A percentile compares a stretch with the other conserved stretches of the same genome.
Conservation (phyloP, 805 yeast genomes). For the Groenewaldozyma tartarivorans region DNA sequence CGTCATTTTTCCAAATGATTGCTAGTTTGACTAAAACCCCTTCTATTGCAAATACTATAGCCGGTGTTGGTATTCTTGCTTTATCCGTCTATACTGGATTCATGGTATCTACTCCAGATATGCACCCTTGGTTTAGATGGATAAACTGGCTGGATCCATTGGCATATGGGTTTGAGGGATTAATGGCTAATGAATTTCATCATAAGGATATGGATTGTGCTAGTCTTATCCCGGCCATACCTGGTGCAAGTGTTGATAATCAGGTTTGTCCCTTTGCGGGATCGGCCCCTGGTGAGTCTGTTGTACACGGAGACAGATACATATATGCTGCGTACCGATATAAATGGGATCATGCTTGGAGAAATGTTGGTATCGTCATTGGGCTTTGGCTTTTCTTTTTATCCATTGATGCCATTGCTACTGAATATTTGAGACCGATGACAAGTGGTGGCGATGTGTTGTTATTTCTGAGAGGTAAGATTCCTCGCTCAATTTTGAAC, state of each 20-base stretch:
- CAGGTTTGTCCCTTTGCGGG: slow-evolving; percentile 57
- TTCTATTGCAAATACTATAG: slow-evolving; percentile 50
- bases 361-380: slow-evolving; percentile 62
- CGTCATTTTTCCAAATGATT: slow-evolving; percentile 43
- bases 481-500: slow-evolving; percentile 26
- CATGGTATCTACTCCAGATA: slow-evolving; percentile 47
- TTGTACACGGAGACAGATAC: slow-evolving; percentile 54
- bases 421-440: slow-evolving; percentile 27
- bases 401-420: slow-evolving; percentile 22
- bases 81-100: slow-evolving; percentile 49
- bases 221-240: slow-evolving; percentile 48
- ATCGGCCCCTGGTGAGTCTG: slow-evolving; percentile 41
- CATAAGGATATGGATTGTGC: slow-evolving; percentile 46
- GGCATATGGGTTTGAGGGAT: slow-evolving; percentile 10
- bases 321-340: slow-evolving; percentile 41
- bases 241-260: slow-evolving; percentile 27
- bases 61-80: slow-evolving; percentile 45
- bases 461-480: slow-evolving; percentile 27
- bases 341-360: slow-evolving; percentile 57
- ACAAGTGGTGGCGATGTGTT: slow-evolving; percentile 26
- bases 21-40: slow-evolving; percentile 42
- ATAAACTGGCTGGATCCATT: slow-evolving; percentile 27
- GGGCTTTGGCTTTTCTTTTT: slow-evolving; percentile 39
- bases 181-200: slow-evolving; percentile 41
- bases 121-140: slow-evolving; percentile 72